These are phyloP conservation scores for Tricholoma terreum DNA, from an alignment of 768 basidiomycete genomes.

Conservation along the genomic window DNA sequence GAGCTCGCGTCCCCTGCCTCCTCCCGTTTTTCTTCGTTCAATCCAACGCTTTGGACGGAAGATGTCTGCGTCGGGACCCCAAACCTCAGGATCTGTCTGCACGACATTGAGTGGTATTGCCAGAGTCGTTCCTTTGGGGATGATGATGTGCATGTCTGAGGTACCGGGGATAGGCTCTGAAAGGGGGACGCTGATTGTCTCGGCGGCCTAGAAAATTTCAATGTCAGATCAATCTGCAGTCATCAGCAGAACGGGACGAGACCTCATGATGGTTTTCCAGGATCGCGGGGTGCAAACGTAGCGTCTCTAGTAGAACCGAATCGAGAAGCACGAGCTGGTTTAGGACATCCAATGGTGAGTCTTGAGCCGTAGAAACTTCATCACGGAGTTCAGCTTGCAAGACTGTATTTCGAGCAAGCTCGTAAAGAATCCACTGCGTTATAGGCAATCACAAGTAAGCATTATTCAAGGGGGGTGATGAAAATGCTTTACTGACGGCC, in stretches of 20 bases:
- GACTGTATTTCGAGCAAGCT: constrained; percentile 48
- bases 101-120: constrained; percentile 56
- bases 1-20: constrained; percentile 39
- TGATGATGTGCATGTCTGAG: constrained; percentile 38
- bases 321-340: constrained; percentile 54
- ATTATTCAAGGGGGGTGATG: not conserved
- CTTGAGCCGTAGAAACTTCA: constrained; percentile 43
- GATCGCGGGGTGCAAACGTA: constrained; percentile 60
- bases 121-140: constrained; percentile 56
- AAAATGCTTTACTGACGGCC: constrained; percentile 31
- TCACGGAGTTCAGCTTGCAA: constrained; percentile 57
- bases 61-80: constrained; percentile 56
- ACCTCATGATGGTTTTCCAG: constrained; percentile 67
- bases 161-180: constrained; percentile 48
- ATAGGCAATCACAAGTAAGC: constrained; percentile 6
- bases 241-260: not conserved
- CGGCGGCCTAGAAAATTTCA: constrained; percentile 38
- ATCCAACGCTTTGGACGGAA: constrained; percentile 69
- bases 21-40: constrained; percentile 29
- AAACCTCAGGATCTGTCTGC: constrained; percentile 48
- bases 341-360: constrained; percentile 52
- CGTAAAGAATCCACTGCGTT: constrained; percentile 62
- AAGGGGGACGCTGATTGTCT: constrained; percentile 54
- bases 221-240: not conserved
- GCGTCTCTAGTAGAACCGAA: constrained; percentile 57